phyloP scores from a whole-genome alignment of 331 rosid species.

The Cucumis variabilis region DNA sequence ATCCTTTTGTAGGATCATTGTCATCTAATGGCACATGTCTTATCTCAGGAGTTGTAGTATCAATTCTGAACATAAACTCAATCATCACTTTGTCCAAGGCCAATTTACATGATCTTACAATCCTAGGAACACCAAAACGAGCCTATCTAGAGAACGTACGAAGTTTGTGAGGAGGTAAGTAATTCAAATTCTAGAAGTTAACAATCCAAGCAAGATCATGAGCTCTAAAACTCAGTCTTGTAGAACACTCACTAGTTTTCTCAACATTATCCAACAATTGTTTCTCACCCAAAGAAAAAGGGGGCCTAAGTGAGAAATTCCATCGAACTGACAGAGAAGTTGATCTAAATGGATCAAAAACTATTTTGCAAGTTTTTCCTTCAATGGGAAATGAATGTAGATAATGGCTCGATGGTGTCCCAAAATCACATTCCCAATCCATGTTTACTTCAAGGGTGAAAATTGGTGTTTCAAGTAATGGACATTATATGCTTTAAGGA shows the following conservation, averaged over 20 bases:
- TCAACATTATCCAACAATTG: conserved; percentile 54
- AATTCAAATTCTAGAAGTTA: conserved; percentile 85
- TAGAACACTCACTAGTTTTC: conserved; percentile 59
- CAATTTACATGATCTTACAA: conserved; percentile 89
- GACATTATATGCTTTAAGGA: conserved; percentile 72
- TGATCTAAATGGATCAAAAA: conserved; percentile 95
- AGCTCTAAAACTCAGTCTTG: conserved; percentile 88
- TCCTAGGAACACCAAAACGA: conserved; percentile 88
- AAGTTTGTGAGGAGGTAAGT: conserved; percentile 93
- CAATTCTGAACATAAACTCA: conserved; percentile 93
- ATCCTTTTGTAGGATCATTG: conserved; percentile 98
- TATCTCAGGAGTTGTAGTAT: conserved; percentile 80
- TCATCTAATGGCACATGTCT: conserved; percentile 92
- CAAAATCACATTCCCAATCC: conserved; percentile 98
- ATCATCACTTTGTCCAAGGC: conserved; percentile 97
- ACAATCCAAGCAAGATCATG: conserved; percentile 98
- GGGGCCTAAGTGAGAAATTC: conserved; percentile 84
- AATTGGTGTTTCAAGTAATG: conserved; percentile 79
- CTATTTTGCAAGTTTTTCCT: conserved; percentile 76
- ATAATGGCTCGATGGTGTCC: conserved; percentile 89
- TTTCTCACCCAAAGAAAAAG: conserved; percentile 48
- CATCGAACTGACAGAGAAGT: conserved; percentile 90
- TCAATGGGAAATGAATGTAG: conserved; percentile 87
- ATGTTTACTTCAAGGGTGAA: conserved; percentile 86
- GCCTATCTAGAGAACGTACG: conserved; percentile 97